Conservation (phyloP, 129 eudicot species). For the Dittrichia graveolens region DNA sequence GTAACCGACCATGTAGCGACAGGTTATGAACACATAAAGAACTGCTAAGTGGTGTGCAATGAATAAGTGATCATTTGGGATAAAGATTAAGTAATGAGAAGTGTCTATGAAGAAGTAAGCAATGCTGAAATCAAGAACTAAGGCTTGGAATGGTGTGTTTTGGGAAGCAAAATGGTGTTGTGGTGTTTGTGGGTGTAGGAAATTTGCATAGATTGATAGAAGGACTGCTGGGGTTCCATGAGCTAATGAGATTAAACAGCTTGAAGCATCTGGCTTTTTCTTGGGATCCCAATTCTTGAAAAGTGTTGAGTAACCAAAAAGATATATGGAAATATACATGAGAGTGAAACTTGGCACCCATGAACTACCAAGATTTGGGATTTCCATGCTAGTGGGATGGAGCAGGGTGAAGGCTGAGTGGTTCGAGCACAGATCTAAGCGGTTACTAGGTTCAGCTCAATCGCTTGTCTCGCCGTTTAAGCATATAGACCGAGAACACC, state of each 20-base stretch:
- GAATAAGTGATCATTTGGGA: constrained; percentile 65
- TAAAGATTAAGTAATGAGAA: constrained; percentile 60
- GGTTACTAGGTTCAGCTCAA: not conserved
- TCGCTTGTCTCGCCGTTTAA: not conserved
- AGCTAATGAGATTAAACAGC: constrained; percentile 67
- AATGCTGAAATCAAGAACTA: constrained; percentile 72
- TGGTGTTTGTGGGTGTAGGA: constrained; percentile 29
- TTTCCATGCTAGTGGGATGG: constrained; percentile 28
- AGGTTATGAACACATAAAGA: constrained; percentile 62
- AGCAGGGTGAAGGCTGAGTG: not conserved
- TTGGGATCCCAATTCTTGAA: constrained; percentile 58
- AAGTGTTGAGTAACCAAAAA: constrained; percentile 49
- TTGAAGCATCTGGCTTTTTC: constrained; percentile 60
- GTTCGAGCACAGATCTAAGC: not conserved
- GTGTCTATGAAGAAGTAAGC: constrained; percentile 76
- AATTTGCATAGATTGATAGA: constrained; percentile 48
- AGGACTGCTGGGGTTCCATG: constrained; percentile 78
- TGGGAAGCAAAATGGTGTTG: constrained; percentile 44
- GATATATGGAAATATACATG: constrained; percentile 47
- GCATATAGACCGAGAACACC: too few species aligned
- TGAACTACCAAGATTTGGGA: constrained; percentile 35
- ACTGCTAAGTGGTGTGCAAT: constrained; percentile 88
- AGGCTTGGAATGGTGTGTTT: constrained; percentile 62
- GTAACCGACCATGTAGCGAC: constrained; percentile 53
- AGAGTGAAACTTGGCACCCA: constrained; percentile 38